Base-by-base conservation (phyloP, 495 filamentous ascomycete species). In the Amphirosellinia nigrospora region DNA sequence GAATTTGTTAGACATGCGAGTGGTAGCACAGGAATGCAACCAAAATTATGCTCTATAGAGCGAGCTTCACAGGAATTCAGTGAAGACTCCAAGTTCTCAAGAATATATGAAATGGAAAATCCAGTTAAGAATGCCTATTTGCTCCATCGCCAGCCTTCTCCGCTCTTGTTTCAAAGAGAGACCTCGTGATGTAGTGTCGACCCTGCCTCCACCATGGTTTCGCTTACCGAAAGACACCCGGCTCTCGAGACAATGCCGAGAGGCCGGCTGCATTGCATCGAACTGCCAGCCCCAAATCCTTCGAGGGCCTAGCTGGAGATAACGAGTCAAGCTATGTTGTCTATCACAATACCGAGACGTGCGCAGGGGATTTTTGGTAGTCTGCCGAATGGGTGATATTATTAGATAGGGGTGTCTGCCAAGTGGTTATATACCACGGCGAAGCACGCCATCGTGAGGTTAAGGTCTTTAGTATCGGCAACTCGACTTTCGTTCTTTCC, bases 241-340 rank as follows among this genome's bases (percentile, higher is more conserved):
- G 16, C 61, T 64, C 61, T 64, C 43, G 61, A 64, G 28, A 64
- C 61, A 21, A 64, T 26, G 30, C 53, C 53, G 30, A 36, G 53
- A 56, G 23, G 23, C 50, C 16, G 28, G 53, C 30, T 58, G 53
- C 53, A 58, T 36, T 58, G 16, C 53, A 58, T 36, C 13, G 61
- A 16, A 34, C 43, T 13, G 19, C 61, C 63, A 4, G 23, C 50
- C 50, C 50, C 13, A 19, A 19, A 65, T 65, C 46, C 63, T 65
- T 65, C 32, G 7, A 53, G 16, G 32, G 9, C 21, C 41, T 43
- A 19, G n/a, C 30, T 39, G 10, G 28, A 21, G 8, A 52, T 8
- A 10, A 39, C 7, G 13, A 16, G 32, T 30, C 30, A 32, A 39
- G 34, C 46, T 6, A 39, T 26, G 26, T 16, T n/a, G 32, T 19